A percentile compares a stretch with the other conserved stretches of the same genome.
Evolutionary conservation across 306 rosid species (phyloP).

Genomic region (Pyrus bretschneideri): DNA sequence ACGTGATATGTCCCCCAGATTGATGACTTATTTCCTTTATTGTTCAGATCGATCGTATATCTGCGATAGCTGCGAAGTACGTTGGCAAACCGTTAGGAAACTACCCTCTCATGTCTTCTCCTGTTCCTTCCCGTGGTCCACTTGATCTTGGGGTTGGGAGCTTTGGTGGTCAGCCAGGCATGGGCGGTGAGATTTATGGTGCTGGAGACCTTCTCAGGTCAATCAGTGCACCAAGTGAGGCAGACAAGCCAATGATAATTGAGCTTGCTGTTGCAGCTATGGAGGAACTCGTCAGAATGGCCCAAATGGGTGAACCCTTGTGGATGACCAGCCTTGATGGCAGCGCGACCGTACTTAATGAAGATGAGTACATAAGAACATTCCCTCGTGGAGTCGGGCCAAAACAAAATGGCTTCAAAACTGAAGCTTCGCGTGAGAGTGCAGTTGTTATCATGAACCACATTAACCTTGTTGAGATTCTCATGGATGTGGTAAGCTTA

Average conservation of each 20-base stretch:
- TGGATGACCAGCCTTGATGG: conserved; percentile 83
- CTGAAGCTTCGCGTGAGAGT: conserved; percentile 80
- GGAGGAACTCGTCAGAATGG: conserved; percentile 86
- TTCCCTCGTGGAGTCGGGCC: conserved; percentile 76
- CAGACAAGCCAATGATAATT: conserved; percentile 78
- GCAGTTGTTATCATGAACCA: conserved; percentile 84
- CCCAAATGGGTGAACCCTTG: conserved; percentile 83
- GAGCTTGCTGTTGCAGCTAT: conserved; percentile 96
- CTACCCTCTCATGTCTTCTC: conserved; percentile 62
- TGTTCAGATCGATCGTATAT: conserved; percentile 75
- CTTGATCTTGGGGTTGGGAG: conserved; percentile 58
- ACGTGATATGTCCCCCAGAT: background rate
- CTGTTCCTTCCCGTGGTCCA: conserved; percentile 58
- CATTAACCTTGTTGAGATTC: conserved; percentile 81
- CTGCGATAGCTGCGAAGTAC: conserved; percentile 89
- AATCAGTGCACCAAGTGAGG: conserved; percentile 59
- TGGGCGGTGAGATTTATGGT: conserved; percentile 57
- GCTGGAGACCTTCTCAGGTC: conserved; percentile 70
- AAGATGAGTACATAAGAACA: conserved; percentile 69
- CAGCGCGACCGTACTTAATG: conserved; percentile 41
- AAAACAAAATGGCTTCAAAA: conserved; percentile 58
- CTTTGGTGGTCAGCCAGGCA: conserved; percentile 49
- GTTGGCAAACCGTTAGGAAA: conserved; percentile 85
- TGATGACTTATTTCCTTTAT: background rate
- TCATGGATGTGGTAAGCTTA: conserved; percentile 77